A percentile compares a stretch with the other conserved stretches of the same genome.
Conservation (phyloP, 2,329 filamentous ascomycete species). For the Penicillium olsonii region DNA sequence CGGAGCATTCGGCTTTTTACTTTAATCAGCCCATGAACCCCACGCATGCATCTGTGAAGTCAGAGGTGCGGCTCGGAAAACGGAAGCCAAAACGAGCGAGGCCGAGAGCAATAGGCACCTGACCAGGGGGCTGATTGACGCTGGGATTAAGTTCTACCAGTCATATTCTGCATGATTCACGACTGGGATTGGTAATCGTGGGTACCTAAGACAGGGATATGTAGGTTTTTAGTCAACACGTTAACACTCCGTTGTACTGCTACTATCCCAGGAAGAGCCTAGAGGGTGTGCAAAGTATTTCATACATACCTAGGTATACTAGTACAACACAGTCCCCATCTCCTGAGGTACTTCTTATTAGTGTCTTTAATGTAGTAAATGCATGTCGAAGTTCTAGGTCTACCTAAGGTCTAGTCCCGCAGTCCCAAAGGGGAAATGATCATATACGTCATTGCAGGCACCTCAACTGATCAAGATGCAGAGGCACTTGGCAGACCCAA, state of each 20-base stretch:
- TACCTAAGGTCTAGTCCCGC: too few species aligned
- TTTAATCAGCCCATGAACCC: slow-evolving; percentile 1
- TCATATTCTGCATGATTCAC: not conserved
- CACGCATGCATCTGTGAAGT: slow-evolving; percentile 7
- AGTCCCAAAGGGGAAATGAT: slow-evolving; percentile 19
- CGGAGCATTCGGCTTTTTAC: too few species aligned
- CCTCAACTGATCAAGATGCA: not conserved
- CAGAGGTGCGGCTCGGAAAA: slow-evolving; percentile 22
- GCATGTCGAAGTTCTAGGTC: not conserved
- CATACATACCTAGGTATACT: too few species aligned
- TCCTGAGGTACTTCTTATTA: too few species aligned
- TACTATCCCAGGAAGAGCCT: too few species aligned
- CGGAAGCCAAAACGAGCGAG: slow-evolving; percentile 8
- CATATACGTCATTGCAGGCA: slow-evolving; percentile 21
- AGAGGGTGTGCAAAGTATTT: too few species aligned
- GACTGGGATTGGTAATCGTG: not conserved
- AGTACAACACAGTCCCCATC: too few species aligned
- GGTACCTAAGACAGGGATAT: not conserved
- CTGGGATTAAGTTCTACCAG: not conserved
- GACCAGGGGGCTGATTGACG: slow-evolving; percentile 10
- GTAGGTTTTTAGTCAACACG: too few species aligned
- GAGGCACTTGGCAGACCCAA: not conserved
- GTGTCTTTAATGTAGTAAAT: too few species aligned
- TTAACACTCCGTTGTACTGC: too few species aligned
- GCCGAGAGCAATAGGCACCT: slow-evolving; percentile 18